Evolutionary conservation across 192 early-diverging fungal species (phyloP).

Genomic region (Glomus cerebriforme): DNA sequence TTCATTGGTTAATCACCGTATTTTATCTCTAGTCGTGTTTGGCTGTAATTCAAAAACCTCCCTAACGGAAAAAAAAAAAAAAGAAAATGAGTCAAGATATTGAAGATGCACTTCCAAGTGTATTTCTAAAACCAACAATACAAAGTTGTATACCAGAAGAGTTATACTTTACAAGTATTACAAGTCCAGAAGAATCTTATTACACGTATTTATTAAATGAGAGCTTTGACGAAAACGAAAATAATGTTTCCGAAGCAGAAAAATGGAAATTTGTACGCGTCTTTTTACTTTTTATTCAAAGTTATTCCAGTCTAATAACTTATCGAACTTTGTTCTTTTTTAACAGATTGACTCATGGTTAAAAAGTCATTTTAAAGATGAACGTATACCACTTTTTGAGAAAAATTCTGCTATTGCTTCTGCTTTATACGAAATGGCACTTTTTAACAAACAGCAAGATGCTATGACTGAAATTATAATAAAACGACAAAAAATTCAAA

Average conservation of each 20-base stretch:
- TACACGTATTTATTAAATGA: neutral
- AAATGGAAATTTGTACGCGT: neutral
- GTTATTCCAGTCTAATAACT: neutral
- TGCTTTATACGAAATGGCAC: conserved; percentile 14
- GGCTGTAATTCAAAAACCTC: no score
- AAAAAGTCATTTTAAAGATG: conserved; percentile 10
- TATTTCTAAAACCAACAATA: no score
- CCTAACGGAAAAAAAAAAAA: no score
- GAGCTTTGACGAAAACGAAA: neutral
- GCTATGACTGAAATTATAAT: neutral
- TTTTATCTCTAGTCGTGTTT: no score
- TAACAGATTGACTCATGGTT: conserved; percentile 21
- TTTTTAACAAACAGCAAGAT: conserved; percentile 26
- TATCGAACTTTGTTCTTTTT: neutral
- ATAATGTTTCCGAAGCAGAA: neutral
- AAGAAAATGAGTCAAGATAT: no score
- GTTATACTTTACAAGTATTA: no score
- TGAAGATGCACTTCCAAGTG: no score
- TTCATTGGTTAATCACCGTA: no score
- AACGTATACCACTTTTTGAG: conserved; percentile 7
- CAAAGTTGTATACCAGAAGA: no score
- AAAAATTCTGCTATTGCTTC: conserved; percentile 8
- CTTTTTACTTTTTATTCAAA: neutral
- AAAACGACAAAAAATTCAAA: neutral
- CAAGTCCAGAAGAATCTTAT: no score